A percentile compares a stretch with the other conserved stretches of the same genome.
These are phyloP conservation scores for Flaveria trinervia DNA, from an alignment of 129 eudicot genomes.

Conservation along the genomic window DNA sequence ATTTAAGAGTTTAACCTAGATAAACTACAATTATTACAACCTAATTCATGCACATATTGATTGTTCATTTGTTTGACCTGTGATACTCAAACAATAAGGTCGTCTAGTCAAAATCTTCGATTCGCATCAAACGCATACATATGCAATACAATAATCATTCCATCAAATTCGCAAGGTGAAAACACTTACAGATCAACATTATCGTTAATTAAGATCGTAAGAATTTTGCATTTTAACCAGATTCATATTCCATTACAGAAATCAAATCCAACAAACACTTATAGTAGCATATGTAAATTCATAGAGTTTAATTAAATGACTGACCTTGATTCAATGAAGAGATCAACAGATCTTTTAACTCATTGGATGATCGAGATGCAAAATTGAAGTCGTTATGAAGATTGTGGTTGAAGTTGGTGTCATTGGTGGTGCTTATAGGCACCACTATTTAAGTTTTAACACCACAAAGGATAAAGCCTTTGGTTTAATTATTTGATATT, in stretches of 20 bases:
- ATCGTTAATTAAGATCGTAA: neutral
- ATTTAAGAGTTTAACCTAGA: neutral
- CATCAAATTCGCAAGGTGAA: neutral
- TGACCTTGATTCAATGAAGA: conserved; percentile 27
- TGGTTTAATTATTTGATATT: no score
- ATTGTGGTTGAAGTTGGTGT: conserved; percentile 17
- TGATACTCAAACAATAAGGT: neutral
- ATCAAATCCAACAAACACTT: conserved; percentile 22
- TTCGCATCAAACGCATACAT: neutral
- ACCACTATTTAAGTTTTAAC: neutral
- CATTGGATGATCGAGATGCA: conserved; percentile 14
- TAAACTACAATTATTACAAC: neutral
- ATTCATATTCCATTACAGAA: conserved; percentile 16
- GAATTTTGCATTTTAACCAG: conserved; percentile 5
- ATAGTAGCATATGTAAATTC: neutral
- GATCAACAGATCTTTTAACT: conserved; percentile 25
- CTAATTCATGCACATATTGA: conserved; percentile 5
- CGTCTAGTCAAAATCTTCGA: conserved; percentile 3
- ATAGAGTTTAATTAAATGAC: conserved; percentile 8
- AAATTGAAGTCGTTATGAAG: conserved; percentile 4
- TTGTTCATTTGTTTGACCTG: neutral
- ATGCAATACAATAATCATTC: neutral
- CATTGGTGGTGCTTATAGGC: neutral
- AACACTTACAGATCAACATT: conserved; percentile 9
- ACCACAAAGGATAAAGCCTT: no score